These are phyloP conservation scores for Solanum appendiculatum DNA, from an alignment of 257 asterid species.

Conservation along the genomic window DNA sequence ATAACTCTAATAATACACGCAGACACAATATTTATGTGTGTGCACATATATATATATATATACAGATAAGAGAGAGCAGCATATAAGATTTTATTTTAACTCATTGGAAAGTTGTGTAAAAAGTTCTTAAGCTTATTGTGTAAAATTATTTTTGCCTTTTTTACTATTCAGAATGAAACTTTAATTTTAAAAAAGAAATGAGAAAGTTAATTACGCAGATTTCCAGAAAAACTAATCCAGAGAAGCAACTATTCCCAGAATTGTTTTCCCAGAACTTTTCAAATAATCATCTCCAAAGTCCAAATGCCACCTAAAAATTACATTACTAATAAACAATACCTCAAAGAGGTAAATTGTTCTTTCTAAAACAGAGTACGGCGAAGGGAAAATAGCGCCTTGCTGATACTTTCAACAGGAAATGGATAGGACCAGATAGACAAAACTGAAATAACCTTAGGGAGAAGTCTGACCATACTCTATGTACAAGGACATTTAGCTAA, in stretches of 20 bases:
- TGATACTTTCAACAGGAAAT: neutral
- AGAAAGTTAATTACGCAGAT: neutral
- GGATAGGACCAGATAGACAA: neutral
- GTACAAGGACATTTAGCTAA: neutral
- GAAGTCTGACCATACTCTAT: neutral
- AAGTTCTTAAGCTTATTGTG: too few relatives aligned
- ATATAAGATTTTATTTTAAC: too few relatives aligned
- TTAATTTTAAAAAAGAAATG: neutral
- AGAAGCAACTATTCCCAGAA: neutral
- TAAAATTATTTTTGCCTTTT: too few relatives aligned
- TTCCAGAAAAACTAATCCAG: neutral
- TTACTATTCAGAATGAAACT: neutral
- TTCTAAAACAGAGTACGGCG: neutral
- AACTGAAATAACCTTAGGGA: neutral
- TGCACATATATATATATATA: too few relatives aligned
- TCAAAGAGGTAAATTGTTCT: neutral
- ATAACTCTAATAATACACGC: too few relatives aligned
- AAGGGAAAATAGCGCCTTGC: neutral
- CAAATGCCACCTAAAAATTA: neutral
- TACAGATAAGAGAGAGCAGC: too few relatives aligned
- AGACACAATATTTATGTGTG: too few relatives aligned
- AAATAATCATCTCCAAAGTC: neutral
- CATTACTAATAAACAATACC: neutral
- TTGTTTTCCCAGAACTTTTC: neutral
- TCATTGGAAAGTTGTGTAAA: too few relatives aligned